Evolutionary conservation across 2,329 filamentous ascomycete species (phyloP).

Genomic region (Pestalotiopsis sp.): DNA sequence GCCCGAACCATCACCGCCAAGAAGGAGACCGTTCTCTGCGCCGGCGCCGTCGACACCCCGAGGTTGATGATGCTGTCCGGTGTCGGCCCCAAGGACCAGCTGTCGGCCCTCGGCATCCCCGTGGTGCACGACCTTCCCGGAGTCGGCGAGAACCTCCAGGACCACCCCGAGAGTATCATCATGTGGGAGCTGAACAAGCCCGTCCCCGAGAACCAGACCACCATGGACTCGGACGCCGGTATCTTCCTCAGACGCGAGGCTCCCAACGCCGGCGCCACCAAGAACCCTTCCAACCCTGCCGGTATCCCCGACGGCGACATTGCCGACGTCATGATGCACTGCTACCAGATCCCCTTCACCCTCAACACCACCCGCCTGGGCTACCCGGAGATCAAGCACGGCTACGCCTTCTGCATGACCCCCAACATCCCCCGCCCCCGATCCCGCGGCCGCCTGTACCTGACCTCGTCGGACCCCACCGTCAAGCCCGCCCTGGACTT

Average conservation of each 20-base stretch:
- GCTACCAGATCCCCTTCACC: constrained; percentile 92
- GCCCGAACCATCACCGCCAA: constrained; percentile 63
- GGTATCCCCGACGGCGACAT: constrained; percentile 68
- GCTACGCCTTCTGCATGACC: constrained; percentile 90
- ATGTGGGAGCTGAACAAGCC: constrained; percentile 80
- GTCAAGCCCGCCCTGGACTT: constrained; percentile 86
- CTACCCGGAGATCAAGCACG: constrained; percentile 64
- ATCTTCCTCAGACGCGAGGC: constrained; percentile 83
- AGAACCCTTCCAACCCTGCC: constrained; percentile 50
- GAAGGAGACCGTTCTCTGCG: constrained; percentile 78
- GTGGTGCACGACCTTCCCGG: constrained; percentile 61
- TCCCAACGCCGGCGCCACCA: constrained; percentile 65
- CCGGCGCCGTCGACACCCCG: constrained; percentile 81
- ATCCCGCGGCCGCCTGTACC: constrained; percentile 76
- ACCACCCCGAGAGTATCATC: constrained; percentile 64
- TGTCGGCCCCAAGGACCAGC: constrained; percentile 57
- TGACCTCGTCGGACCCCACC: constrained; percentile 73
- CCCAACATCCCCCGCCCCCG: constrained; percentile 86
- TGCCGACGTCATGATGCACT: constrained; percentile 94
- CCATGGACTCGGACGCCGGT: constrained; percentile 88
- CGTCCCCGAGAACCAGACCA: constrained; percentile 79
- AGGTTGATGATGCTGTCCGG: constrained; percentile 64
- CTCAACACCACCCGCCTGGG: constrained; percentile 83
- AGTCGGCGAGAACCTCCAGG: constrained; percentile 64
- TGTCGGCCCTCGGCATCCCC: constrained; percentile 55